Evolutionary conservation across 169 alveolate species (phyloP), one percentile per base, ranked within the genome.

Genomic region (Toxoplasma gondii): DNA sequence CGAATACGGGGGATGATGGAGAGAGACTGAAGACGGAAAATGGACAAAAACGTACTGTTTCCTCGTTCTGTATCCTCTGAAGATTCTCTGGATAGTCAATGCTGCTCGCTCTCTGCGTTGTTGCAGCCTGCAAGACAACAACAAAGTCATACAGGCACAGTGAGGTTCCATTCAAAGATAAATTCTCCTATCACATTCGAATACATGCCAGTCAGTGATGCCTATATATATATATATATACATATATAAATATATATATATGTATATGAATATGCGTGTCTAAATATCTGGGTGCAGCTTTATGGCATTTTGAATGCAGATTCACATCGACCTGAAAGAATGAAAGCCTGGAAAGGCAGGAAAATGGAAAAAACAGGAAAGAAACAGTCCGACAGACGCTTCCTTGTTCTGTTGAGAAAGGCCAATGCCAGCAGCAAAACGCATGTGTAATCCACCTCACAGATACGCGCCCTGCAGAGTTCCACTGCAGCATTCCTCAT

Each of bases 61-160:
- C 86, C 97, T 92, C 0, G 91, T 91, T 74, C 93, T 45, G 80
- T 96, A 84, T 0, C 97, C 97, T 38, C 96, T 81, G 80, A 67
- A 96, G 58, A 96, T 91, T 49, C 81, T 96, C 84, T 96, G 97
- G 17, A 96, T 96, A 0, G 31, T 69, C 31, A 49, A 16, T 19
- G 95, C 94, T 9, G 96, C 94, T 29, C 53, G 78, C 36, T 12
- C 69, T 49, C 54, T 53, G 24, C 88, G 45, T 19, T 38, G 53
- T 36, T 58, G 88, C n/a, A 93, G 41, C 43, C 95, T 87, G 69
- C 34, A 78, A 44, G 88, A 19, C 17, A 22, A 90, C 53, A 41
- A 34, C n/a, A 16, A 74, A 87, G 34, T 49, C 17, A 58, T 36
- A 88, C 2, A 41, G 36, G 12, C 36, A 5, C 19, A 64, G 7